Base-by-base conservation (phyloP, 768 basidiomycete species). In the Sarcomyxa edulis region DNA sequence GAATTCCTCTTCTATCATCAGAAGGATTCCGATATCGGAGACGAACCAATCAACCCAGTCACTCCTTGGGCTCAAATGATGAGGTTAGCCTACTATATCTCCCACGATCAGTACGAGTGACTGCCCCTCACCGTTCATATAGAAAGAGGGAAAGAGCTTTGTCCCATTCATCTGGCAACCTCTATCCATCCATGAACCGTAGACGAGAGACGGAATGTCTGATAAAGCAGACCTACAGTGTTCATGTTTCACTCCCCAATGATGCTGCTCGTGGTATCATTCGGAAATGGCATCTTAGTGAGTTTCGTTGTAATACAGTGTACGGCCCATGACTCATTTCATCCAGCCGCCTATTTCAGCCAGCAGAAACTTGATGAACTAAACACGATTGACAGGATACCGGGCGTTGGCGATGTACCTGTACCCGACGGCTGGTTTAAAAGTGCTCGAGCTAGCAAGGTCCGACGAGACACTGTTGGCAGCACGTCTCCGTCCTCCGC, bases 1-100 rank as follows among this genome's bases (percentile, higher is more conserved):
- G 85, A 86, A 59, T 89, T 89, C 53, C 63, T 89, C 22, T 84
- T 87, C 58, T 89, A 89, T 57, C 80, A 85, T 58, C 85, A 89
- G 57, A 86, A 84, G 59, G 82, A 86, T 52, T 71, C 73, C 37
- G 78, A 78, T 37, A 58, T 68, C n/a, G 64, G 64, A 26, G 79
- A 81, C 48, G 69, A 73, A 47, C 58, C 67, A 32, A 54, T 69
- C 28, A 74, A 69, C 50, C 71, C 82, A 39, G 69, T 81, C 36
- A 81, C 81, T 38, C 81, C 81, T 18, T 85, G 82, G 83, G 81
- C 81, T 41, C 78, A 78, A 52, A 77, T 80, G 73, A 78, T 80
- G 64, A 74, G 75, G 81, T 81, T 43, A 47, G 67, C 59, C n/a
- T n/a, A n/a, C n/a, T n/a, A n/a, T n/a, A n/a, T n/a, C n/a, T n/a